Percentiles rank a stretch among this genome's conserved stretches.
Conservation (phyloP, 805 yeast genomes). For the Lachancea fermentati region DNA sequence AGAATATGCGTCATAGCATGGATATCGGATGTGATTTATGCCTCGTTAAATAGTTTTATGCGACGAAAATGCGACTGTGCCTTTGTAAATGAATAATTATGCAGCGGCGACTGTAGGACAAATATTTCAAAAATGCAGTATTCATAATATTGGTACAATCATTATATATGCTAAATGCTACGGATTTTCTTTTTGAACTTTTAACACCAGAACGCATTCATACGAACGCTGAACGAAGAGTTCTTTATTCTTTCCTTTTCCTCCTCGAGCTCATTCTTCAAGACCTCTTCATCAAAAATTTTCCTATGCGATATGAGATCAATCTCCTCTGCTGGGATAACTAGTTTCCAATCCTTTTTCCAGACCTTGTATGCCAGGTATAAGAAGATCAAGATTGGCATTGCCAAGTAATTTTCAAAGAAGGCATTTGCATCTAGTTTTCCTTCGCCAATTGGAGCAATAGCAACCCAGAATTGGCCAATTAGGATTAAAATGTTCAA, state of each 20-base stretch:
- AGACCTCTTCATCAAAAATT: conserved; percentile 31
- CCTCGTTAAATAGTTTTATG: too few relatives aligned
- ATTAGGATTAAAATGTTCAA: conserved; percentile 46
- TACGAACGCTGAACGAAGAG: conserved; percentile 26
- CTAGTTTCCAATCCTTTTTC: conserved; percentile 39
- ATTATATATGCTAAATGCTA: not conserved
- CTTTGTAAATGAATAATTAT: too few relatives aligned
- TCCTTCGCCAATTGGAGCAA: conserved; percentile 45
- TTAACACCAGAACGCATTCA: conserved; percentile 32
- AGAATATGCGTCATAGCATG: too few relatives aligned
- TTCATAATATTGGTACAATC: not conserved
- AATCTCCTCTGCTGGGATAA: conserved; percentile 28
- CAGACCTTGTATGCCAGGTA: conserved; percentile 43
- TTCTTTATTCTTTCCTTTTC: conserved; percentile 24
- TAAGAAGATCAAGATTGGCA: conserved; percentile 39
- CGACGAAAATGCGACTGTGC: too few relatives aligned
- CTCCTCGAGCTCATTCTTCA: conserved; percentile 32
- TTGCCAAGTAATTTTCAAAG: conserved; percentile 43
- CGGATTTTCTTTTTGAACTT: not conserved
- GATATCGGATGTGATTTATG: too few relatives aligned
- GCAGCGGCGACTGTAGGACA: too few relatives aligned
- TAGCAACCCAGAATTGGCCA: conserved; percentile 63
- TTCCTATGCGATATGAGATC: conserved; percentile 29
- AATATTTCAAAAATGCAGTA: too few relatives aligned
- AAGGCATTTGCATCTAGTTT: conserved; percentile 38